phyloP scores from a whole-genome alignment of 2,329 filamentous ascomycete species.

The Sporothrix protearum region DNA sequence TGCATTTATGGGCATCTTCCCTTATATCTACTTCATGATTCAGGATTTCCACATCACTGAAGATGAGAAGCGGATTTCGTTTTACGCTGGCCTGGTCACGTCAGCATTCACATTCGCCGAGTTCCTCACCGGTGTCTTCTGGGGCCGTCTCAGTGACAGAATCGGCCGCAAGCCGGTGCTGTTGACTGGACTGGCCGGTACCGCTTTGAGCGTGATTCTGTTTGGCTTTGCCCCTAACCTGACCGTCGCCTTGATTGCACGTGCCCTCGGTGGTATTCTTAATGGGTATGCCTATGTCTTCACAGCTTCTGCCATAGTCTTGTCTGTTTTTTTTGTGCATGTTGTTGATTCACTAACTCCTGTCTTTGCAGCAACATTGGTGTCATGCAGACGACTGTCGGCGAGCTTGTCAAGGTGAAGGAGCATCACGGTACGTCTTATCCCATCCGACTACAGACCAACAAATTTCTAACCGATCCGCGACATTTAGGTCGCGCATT shows the following conservation, averaged over 20 bases:
- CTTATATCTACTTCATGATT: slow-evolving; percentile 98
- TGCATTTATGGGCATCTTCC: slow-evolving; percentile 99
- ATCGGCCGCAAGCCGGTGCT: slow-evolving; percentile 91
- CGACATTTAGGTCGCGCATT: slow-evolving; percentile 70
- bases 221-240: slow-evolving; percentile 88
- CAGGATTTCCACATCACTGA: slow-evolving; percentile 82
- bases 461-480: neutral
- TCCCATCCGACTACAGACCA: too few relatives aligned
- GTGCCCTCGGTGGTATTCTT: slow-evolving; percentile 82
- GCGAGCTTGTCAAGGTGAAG: slow-evolving; percentile 87
- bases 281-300: slow-evolving; percentile 67
- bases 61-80: slow-evolving; percentile 73
- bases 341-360: too few relatives aligned
- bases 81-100: slow-evolving; percentile 94
- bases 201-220: slow-evolving; percentile 83
- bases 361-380: slow-evolving; percentile 89
- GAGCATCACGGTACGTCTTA: slow-evolving; percentile 75
- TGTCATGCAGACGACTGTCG: slow-evolving; percentile 90
- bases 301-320: slow-evolving; percentile 15
- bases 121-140: slow-evolving; percentile 86
- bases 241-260: slow-evolving; percentile 76
- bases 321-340: neutral
- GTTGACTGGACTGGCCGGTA: slow-evolving; percentile 83
- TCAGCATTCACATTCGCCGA: slow-evolving; percentile 95
- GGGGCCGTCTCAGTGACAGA: slow-evolving; percentile 88